Percentiles rank a stretch among this genome's conserved stretches.
These are phyloP conservation scores for Priceomyces haplophilus DNA, from an alignment of 805 yeast species.

Conservation along the genomic window DNA sequence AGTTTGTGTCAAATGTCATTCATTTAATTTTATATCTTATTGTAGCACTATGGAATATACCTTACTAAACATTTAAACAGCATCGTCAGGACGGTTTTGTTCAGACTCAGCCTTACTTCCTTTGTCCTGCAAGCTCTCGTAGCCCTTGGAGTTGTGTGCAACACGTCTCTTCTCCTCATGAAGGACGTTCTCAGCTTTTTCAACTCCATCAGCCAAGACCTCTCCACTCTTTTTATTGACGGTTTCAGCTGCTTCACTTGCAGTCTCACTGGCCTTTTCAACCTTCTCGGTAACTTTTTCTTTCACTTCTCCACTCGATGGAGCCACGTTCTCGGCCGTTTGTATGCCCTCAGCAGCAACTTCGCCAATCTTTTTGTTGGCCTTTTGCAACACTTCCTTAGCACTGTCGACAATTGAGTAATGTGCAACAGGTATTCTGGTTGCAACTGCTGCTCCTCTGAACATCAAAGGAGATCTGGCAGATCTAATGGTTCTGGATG, in stretches of 20 bases:
- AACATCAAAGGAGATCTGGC: not conserved
- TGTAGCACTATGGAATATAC: not conserved
- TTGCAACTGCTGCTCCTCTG: not conserved
- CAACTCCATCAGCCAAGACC: conserved; percentile 31
- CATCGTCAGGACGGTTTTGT: conserved; percentile 48
- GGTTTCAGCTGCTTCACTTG: conserved; percentile 21
- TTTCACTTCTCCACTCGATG: conserved; percentile 5
- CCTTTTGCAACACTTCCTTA: conserved; percentile 32
- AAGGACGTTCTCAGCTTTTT: conserved; percentile 19
- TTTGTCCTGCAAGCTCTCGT: conserved; percentile 40
- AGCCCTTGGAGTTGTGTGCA: conserved; percentile 30
- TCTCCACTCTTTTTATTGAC: conserved; percentile 31
- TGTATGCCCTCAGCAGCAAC: conserved; percentile 40
- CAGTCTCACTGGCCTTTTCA: conserved; percentile 4
- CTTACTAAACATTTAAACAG: no score
- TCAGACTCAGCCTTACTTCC: conserved; percentile 41
- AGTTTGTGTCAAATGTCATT: conserved; percentile 1
- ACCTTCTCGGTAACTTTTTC: conserved; percentile 16
- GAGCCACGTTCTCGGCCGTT: conserved; percentile 29
- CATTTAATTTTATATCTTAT: conserved; percentile 2
- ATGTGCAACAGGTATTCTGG: conserved; percentile 3
- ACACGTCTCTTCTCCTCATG: conserved; percentile 20
- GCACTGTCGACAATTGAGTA: conserved; percentile 32
- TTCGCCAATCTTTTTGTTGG: conserved; percentile 39
- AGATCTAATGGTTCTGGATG: not conserved